Evolutionary conservation across 2,329 filamentous ascomycete species (phyloP).

Genomic region (Trichoderma pleuroti): DNA sequence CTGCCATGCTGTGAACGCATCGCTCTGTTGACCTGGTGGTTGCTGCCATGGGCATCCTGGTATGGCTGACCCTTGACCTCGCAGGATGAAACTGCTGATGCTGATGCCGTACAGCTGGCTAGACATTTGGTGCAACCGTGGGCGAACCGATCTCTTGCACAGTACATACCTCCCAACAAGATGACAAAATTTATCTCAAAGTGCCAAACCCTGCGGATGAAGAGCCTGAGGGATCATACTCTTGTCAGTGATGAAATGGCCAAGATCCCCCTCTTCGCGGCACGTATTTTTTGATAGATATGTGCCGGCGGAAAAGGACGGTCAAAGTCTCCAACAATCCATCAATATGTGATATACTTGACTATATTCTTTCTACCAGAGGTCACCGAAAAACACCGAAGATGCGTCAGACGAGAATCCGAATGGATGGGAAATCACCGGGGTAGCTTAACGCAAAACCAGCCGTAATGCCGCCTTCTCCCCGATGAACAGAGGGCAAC

Average conservation of each 20-base stretch:
- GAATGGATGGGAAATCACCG: background rate
- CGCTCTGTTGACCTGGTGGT: conserved; percentile 60
- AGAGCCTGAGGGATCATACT: conserved; percentile 21
- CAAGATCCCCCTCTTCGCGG: background rate
- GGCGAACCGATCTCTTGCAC: conserved; percentile 64
- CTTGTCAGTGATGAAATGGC: background rate
- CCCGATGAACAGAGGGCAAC: background rate
- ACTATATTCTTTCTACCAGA: background rate
- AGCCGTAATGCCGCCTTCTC: background rate
- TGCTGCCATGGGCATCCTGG: conserved; percentile 72
- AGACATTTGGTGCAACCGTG: conserved; percentile 57
- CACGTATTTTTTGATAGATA: background rate
- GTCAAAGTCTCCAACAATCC: background rate
- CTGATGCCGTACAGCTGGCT: conserved; percentile 8
- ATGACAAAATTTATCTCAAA: conserved; percentile 57
- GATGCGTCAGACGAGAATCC: background rate
- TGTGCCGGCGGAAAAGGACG: background rate
- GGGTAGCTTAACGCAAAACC: background rate
- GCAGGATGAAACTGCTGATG: background rate
- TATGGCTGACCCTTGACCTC: conserved; percentile 5
- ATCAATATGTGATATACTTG: background rate
- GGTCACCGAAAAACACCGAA: background rate
- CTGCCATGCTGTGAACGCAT: conserved; percentile 75
- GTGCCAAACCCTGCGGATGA: conserved; percentile 39
- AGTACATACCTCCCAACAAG: conserved; percentile 28